Base-by-base conservation (phyloP, 2,329 filamentous ascomycete species). In the Myotisia sp. region DNA sequence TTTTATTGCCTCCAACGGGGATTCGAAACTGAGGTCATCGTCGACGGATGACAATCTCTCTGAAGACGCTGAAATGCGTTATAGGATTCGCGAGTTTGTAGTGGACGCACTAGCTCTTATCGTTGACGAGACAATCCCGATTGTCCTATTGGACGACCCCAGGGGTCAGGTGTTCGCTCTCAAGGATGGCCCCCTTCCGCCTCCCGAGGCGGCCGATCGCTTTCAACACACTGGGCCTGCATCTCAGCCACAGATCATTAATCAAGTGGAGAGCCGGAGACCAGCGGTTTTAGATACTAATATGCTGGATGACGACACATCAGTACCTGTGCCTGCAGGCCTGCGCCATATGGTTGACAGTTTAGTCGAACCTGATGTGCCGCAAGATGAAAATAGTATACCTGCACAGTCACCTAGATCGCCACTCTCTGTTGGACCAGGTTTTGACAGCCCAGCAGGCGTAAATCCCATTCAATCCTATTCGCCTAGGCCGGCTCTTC, bases 1-100 rank as follows among this genome's bases (percentile, higher is more conserved):
- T 34, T 74, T 74, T 59, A 58, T 68, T 30, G 57, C 61, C 38
- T 50, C 53, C 8, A 52, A 57, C 14, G 54, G 51, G 13, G 48
- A 52, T 9, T 40, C 62, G 36, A 77, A 76, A 49, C 62, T 63
- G 27, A 66, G 64, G 29, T 64, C 63, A 51, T 62, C 74, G 39
- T 47, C 48, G 20, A 56, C 55, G 6, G 53, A 71, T 20, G 60
- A 69, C 39, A 62, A 68, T 36, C 63, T 66, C 34, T 67, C 73
- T 37, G 63, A 66, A 0, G 71, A 75, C 36, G 60, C 71, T 21
- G 76, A 81, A 52, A 77, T 76, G 69, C 62, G 77, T n/a, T 70
- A 71, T 48, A 66, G 76, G 26, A 65, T 79, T 35, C 66, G 69
- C 36, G 72, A 76, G 39, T 63, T 80, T 20, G 57, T 79, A 5